phyloP scores from a whole-genome alignment of 768 basidiomycete species.

The Hygrocybe coccinea region DNA sequence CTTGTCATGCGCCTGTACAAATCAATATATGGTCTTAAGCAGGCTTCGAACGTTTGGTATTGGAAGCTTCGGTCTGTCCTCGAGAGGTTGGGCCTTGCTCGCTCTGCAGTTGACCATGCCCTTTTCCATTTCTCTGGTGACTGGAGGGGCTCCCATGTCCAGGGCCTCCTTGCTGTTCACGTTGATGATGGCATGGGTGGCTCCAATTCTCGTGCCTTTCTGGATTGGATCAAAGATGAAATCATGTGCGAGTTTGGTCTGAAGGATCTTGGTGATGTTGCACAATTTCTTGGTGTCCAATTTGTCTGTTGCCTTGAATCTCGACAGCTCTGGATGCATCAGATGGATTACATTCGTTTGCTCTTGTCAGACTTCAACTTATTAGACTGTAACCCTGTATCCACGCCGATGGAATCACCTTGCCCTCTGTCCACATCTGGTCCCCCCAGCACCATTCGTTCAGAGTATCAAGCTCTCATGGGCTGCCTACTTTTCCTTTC shows the following conservation, averaged over 20 bases:
- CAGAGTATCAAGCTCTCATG: conserved; percentile 18
- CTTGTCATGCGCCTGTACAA: conserved; percentile 15
- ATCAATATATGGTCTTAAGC: conserved; percentile 34
- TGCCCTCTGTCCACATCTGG: conserved; percentile 1
- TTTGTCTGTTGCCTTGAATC: conserved; percentile 11
- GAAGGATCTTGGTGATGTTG: conserved; percentile 22
- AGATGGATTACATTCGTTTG: conserved; percentile 2
- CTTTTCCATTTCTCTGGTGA: conserved; percentile 16
- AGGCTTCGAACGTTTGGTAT: conserved; percentile 26
- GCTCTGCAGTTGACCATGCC: conserved; percentile 23
- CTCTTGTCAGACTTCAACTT: neutral
- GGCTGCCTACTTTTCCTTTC: conserved; percentile 30
- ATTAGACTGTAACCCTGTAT: neutral
- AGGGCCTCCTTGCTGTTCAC: conserved; percentile 21
- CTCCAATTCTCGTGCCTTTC: conserved; percentile 17
- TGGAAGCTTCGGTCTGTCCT: conserved; percentile 13
- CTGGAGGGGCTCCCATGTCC: too few relatives aligned
- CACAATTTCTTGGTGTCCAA: conserved; percentile 28
- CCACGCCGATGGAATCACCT: neutral
- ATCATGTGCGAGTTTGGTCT: conserved; percentile 20
- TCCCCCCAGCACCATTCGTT: conserved; percentile 12
- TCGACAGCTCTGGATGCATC: neutral
- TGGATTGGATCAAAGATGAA: conserved; percentile 17
- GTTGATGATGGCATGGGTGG: conserved; percentile 24
- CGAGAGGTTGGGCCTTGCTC: conserved; percentile 10